These are phyloP conservation scores for Colletotrichum kahawae DNA, from an alignment of 2,329 filamentous ascomycete species.

Conservation along the genomic window DNA sequence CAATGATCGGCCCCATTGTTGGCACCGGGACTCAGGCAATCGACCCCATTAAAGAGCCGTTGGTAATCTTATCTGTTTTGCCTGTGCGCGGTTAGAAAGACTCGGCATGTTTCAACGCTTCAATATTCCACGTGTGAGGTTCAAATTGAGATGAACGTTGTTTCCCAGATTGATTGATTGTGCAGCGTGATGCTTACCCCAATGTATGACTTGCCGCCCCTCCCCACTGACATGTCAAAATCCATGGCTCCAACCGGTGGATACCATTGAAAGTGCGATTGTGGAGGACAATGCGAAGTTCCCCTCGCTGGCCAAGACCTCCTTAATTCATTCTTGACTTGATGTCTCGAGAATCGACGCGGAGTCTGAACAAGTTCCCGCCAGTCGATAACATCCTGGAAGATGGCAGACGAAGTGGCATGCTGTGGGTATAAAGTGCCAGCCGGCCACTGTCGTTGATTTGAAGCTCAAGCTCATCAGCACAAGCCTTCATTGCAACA, in stretches of 20 bases:
- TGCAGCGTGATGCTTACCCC: neutral
- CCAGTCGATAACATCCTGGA: neutral
- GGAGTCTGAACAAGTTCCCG: neutral
- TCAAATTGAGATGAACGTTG: neutral
- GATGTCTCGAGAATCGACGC: neutral
- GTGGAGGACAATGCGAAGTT: neutral
- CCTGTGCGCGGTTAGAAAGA: neutral
- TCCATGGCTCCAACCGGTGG: neutral
- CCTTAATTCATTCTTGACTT: neutral
- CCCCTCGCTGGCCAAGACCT: conserved; percentile 5
- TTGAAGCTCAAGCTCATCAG: neutral
- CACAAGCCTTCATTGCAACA: neutral
- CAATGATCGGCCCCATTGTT: neutral
- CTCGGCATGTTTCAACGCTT: conserved; percentile 9
- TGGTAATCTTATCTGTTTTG: neutral
- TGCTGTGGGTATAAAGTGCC: neutral
- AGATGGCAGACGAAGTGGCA: neutral
- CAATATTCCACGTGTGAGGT: conserved; percentile 7
- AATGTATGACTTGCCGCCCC: neutral
- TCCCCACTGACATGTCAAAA: neutral
- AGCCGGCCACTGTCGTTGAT: neutral
- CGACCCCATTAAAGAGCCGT: neutral
- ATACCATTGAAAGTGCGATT: neutral
- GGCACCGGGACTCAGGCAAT: neutral
- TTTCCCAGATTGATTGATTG: neutral